Evolutionary conservation across 139 green algal genomes (phyloP).

Genomic region (Asterochloris erici): DNA sequence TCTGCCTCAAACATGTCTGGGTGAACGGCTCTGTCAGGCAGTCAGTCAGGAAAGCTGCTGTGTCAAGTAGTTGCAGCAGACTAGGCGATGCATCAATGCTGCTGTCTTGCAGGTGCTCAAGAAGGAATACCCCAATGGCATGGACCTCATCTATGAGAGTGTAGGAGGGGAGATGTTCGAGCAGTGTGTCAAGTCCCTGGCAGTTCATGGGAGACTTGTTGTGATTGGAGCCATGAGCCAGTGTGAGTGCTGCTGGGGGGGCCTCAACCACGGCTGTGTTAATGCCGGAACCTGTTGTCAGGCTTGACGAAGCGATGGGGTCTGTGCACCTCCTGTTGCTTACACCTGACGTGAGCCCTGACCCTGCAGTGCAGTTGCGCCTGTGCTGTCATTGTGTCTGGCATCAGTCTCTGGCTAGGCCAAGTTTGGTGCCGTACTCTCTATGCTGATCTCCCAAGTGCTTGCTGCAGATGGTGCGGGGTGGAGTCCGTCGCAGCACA

Average conservation of each 20-base stretch:
- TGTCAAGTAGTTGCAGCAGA: neutral
- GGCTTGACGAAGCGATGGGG: too few species aligned
- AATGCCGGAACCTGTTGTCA: too few species aligned
- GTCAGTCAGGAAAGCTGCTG: too few species aligned
- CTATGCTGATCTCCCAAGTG: neutral
- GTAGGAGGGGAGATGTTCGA: conserved; percentile 80
- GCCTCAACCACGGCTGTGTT: too few species aligned
- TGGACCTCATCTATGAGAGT: conserved; percentile 68
- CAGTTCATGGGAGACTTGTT: conserved; percentile 53
- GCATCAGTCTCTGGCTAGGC: too few species aligned
- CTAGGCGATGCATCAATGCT: neutral
- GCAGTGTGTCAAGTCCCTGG: conserved; percentile 56
- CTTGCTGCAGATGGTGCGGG: conserved; percentile 6
- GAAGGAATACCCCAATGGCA: conserved; percentile 50
- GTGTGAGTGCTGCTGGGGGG: conserved; percentile 47
- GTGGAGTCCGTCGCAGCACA: conserved; percentile 30
- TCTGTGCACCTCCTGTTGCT: too few species aligned
- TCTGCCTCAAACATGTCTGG: too few species aligned
- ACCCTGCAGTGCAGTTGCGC: conserved; percentile 17
- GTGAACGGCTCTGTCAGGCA: too few species aligned
- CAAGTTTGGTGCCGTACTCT: too few species aligned
- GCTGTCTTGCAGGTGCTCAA: conserved; percentile 41
- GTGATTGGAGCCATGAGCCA: conserved; percentile 77
- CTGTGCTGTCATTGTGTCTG: too few species aligned
- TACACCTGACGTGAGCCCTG: neutral